Evolutionary conservation across 1,284 basidiomycete species (phyloP).

Genomic region (Austroboletus olivaceoglutinosus): DNA sequence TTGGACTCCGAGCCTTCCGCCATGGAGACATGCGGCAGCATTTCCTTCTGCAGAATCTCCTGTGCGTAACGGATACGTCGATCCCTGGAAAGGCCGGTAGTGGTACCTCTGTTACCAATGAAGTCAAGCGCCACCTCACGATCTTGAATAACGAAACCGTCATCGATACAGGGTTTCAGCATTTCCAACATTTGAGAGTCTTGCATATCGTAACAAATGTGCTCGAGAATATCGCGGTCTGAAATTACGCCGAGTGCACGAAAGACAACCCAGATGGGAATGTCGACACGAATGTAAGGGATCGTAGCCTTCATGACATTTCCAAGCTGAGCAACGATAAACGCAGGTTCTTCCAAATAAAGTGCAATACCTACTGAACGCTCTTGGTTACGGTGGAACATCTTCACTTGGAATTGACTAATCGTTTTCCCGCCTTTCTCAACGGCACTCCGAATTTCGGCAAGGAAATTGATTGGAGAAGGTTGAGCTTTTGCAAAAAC

Average conservation of each 20-base stretch:
- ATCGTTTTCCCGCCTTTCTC: slow-evolving; percentile 99
- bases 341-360: not conserved
- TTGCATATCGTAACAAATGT: slow-evolving; percentile 98
- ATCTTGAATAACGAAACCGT: slow-evolving; percentile 97
- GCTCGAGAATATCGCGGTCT: slow-evolving; percentile 95
- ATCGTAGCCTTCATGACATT: slow-evolving; percentile 97
- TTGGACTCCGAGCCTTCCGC: slow-evolving; percentile 95
- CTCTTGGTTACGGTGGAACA: slow-evolving; percentile 89
- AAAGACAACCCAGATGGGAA: slow-evolving; percentile 99
- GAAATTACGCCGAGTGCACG: slow-evolving; percentile 97
- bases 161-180: slow-evolving; percentile 98
- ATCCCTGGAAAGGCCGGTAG: slow-evolving; percentile 88
- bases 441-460: slow-evolving; percentile 96
- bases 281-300: slow-evolving; percentile 97
- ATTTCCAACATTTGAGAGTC: slow-evolving; percentile 97
- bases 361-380: slow-evolving; percentile 63
- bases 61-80: slow-evolving; percentile 95
- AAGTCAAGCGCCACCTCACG: slow-evolving; percentile 97
- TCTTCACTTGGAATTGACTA: slow-evolving; percentile 97
- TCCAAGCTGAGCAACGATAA: slow-evolving; percentile 55
- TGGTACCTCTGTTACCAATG: slow-evolving; percentile 97
- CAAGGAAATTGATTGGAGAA: slow-evolving; percentile 92
- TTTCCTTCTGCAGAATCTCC: slow-evolving; percentile 98
- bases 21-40: slow-evolving; percentile 97
- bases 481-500: slow-evolving; percentile 98